Evolutionary conservation across 192 early-diverging fungal genomes (phyloP), one percentile per base, ranked within the genome.

Genomic region (Coemansia sp.): DNA sequence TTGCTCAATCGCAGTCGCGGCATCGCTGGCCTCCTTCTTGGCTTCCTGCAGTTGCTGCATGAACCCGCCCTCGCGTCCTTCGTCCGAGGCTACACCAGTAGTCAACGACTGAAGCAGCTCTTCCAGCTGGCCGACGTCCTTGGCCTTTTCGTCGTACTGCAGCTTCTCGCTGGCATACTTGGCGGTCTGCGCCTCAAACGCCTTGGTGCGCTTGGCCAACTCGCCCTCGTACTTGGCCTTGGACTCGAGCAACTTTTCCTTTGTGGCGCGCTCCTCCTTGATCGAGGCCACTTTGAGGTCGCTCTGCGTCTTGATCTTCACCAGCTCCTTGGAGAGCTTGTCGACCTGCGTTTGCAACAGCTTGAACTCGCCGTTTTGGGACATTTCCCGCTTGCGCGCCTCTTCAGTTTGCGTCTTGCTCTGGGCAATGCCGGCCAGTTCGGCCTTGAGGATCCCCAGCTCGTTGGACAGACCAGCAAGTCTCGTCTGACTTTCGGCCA

Each of bases 61-160:
- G 67, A 97, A 99, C 2, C 97, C 96, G 72, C 92, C 94, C 66
- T 99, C 94, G 65, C 96, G 90, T 7, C 96, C 96, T 73, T 96
- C 94, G 54, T 91, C 89, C 3, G 95, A 89, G 16, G 96, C 87
- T 34, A 99, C 79, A 27, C 98, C 98, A 0, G 96, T 99, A 2
- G 95, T 94, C 29, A 99, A 87, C 6, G 95, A 96, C 73, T 96
- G 93, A 16, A 99, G 76, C 34, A 99, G 86, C 66, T 97, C 93
- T 57, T 97, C 94, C 18, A 81, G 65, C 74, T 82, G 82, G 24
- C 72, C 51, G 29, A 85, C 70, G 15, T 78, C 76, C 63, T 75
- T 73, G 65, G 52, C 60, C 73, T 78, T 68, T 12, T 78, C 78
- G 66, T 86, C 85, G 68, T 79, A 77, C 62, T 66, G 78, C 54